These are phyloP conservation scores for Mallotus repandus DNA, from an alignment of 441 rosid genomes.

Conservation along the genomic window DNA sequence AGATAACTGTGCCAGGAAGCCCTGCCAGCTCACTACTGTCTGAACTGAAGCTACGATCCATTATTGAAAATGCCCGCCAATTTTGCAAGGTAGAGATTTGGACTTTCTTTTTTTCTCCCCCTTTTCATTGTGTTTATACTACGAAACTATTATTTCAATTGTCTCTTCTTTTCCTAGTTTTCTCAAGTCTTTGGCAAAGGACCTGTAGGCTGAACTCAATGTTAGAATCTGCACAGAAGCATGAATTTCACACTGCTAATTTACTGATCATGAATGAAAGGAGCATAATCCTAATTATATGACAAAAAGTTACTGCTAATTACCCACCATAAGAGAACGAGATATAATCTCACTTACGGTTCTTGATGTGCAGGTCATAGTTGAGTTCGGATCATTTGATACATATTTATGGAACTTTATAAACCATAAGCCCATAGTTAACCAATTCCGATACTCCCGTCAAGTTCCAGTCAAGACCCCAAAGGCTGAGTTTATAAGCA, in stretches of 20 bases:
- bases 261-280: too few relatives aligned
- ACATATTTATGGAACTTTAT: conserved; percentile 87
- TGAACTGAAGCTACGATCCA: conserved; percentile 63
- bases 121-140: neutral
- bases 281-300: too few relatives aligned
- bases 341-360: conserved; percentile 42
- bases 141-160: too few relatives aligned
- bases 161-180: too few relatives aligned
- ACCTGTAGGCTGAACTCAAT: too few relatives aligned
- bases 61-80: conserved; percentile 77
- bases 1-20: conserved; percentile 61
- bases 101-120: conserved; percentile 6
- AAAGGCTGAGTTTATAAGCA: conserved; percentile 84
- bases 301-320: conserved; percentile 19
- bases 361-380: conserved; percentile 58
- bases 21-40: conserved; percentile 59
- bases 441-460: conserved; percentile 69
- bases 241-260: too few relatives aligned
- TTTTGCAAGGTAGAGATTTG: conserved; percentile 52
- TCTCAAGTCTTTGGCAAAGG: too few relatives aligned
- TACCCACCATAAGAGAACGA: conserved; percentile 30
- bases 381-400: conserved; percentile 83
- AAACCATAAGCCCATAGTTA: conserved; percentile 68
- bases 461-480: conserved; percentile 85
- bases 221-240: too few relatives aligned